Evolutionary conservation across 2,329 filamentous ascomycete genomes (phyloP), one percentile per base, ranked within the genome.

Genomic region (Diaporthe ilicicola): DNA sequence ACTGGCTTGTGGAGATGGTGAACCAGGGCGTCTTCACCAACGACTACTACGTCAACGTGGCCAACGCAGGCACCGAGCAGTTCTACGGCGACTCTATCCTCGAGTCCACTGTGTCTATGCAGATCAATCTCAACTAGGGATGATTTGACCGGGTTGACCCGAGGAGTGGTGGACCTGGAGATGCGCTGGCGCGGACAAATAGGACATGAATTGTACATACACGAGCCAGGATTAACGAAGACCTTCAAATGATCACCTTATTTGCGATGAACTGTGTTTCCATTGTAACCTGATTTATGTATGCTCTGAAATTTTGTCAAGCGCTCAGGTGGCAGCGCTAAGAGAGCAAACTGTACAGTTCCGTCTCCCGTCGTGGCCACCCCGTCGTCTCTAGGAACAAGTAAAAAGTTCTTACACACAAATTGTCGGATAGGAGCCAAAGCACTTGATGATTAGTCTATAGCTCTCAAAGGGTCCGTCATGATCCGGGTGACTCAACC

Each of bases 21-120:
- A 53, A 22, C 19, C 67, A 69, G 34, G 67, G 67, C 22, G 8
- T 69, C 12, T 27, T 69, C 56, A 69, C 67, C 7, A 51, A 69
- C 39, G 56, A 69, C 34, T 69, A 69, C 48, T 69, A 69, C 42
- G 37, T 69, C 34, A 69, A 59, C 22, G 59, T 62, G 39, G 67
- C 67, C 34, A 69, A 69, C 24, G 67, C 67, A 4, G 67, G 67
- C 8, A 69, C 67, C 13, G 67, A 69, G 67, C 67, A 69, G 56
- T 69, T 62, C 48, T 69, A 61, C 39, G 67, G 67, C 9, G 67
- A 69, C 6, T 69, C 67, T n/a, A 61, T 69, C 46, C 55, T 69
- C 34, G 37, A 64, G 29, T 64, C 67, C 42, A 64, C 34, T 10
- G 67, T 69, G 27, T 34, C 67, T 3, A 59, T 69, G 32, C 17